Evolutionary conservation across 1,139 yeast species (phyloP).

Genomic region (Kodamaea arcana): DNA sequence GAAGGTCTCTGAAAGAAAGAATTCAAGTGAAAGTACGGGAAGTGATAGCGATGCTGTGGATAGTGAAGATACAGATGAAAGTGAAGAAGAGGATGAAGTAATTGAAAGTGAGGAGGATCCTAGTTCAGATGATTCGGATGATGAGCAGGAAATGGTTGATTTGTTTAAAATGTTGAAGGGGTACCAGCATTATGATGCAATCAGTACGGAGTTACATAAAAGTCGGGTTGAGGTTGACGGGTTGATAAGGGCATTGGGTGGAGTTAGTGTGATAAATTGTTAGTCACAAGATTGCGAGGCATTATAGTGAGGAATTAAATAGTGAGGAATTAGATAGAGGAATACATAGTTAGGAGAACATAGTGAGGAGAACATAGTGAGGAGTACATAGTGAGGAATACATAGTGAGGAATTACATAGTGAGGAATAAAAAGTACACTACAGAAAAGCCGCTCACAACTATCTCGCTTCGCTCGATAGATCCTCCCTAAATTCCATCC

Average conservation of each 20-base stretch:
- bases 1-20: background rate
- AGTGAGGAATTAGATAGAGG: too few relatives aligned
- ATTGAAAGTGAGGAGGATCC: slow-evolving; percentile 4
- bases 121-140: slow-evolving; percentile 12
- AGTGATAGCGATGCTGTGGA: slow-evolving; percentile 3
- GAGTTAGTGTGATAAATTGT: slow-evolving; percentile 39
- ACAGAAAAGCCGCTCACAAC: too few relatives aligned
- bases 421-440: too few relatives aligned
- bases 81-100: background rate
- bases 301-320: too few relatives aligned
- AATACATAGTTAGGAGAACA: too few relatives aligned
- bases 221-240: slow-evolving; percentile 54
- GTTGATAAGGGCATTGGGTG: slow-evolving; percentile 43
- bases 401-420: too few relatives aligned
- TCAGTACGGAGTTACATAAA: slow-evolving; percentile 64
- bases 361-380: too few relatives aligned
- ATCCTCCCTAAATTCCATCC: too few relatives aligned
- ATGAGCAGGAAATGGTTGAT: slow-evolving; percentile 29
- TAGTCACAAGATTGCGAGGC: slow-evolving; percentile 9
- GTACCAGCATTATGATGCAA: slow-evolving; percentile 64
- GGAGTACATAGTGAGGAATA: too few relatives aligned
- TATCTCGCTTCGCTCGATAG: too few relatives aligned
- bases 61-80: background rate
- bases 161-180: slow-evolving; percentile 49
- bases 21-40: slow-evolving; percentile 1